Evolutionary conservation across 352 stramenopile genomes (phyloP).

Genomic region (Pythium brassicae): DNA sequence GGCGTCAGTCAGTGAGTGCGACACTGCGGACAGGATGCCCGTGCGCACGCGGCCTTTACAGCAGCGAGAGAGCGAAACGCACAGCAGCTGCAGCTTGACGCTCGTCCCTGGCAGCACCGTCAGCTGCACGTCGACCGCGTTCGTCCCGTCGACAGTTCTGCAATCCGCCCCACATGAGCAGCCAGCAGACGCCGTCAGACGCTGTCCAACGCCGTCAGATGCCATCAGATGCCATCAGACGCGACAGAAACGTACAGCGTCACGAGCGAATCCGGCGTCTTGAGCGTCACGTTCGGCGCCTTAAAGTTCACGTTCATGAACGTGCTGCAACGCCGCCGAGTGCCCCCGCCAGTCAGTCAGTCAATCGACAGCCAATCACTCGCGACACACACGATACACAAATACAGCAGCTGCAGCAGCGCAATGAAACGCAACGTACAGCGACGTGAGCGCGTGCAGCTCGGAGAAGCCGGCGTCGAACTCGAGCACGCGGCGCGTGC

Average conservation of each 20-base stretch:
- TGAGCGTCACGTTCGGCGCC: conserved; percentile 9
- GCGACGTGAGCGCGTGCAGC: conserved; percentile 6
- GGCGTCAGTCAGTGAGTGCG: background rate
- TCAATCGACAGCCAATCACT: too few species aligned
- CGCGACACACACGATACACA: too few species aligned
- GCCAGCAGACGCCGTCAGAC: too few species aligned
- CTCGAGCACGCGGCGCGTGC: background rate
- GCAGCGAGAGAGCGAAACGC: too few species aligned
- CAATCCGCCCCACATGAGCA: background rate
- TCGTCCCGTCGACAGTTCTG: conserved; percentile 18
- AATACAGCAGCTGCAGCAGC: too few species aligned
- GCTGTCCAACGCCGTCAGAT: too few species aligned
- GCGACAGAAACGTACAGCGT: conserved; percentile 21
- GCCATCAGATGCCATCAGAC: too few species aligned
- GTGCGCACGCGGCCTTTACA: too few species aligned
- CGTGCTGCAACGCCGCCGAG: conserved; percentile 3
- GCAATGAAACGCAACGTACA: conserved; percentile 9
- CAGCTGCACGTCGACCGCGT: conserved; percentile 15
- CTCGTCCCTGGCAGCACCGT: conserved; percentile 8
- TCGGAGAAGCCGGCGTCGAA: conserved; percentile 18
- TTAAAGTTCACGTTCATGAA: conserved; percentile 26
- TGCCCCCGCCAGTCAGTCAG: too few species aligned
- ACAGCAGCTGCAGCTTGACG: conserved; percentile 7
- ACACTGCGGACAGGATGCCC: too few species aligned
- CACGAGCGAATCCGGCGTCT: conserved; percentile 11